phyloP scores from a whole-genome alignment of 1,284 basidiomycete genomes.

The Schizophyllum amplum region DNA sequence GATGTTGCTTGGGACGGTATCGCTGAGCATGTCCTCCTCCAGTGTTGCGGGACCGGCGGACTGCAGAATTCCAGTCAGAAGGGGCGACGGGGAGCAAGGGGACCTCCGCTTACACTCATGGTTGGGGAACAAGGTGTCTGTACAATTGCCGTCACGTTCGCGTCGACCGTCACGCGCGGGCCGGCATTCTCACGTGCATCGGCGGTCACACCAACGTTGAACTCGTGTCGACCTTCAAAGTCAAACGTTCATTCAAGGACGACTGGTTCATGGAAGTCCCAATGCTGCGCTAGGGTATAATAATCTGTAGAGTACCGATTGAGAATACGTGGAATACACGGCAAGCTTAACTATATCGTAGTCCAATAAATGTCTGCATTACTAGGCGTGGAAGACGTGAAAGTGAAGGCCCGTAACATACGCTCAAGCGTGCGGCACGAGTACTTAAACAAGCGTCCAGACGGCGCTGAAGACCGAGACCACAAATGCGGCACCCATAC shows the following conservation, averaged over 20 bases:
- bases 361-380: background rate
- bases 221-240: too few relatives aligned
- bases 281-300: too few relatives aligned
- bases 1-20: slow-evolving; percentile 76
- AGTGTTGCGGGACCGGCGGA: slow-evolving; percentile 30
- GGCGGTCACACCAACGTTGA: too few relatives aligned
- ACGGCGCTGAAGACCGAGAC: background rate
- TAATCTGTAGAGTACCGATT: too few relatives aligned
- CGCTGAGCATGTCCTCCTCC: slow-evolving; percentile 75
- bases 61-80: slow-evolving; percentile 15
- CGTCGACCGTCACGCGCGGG: background rate
- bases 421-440: too few relatives aligned
- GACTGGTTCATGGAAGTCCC: too few relatives aligned
- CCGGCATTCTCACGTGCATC: too few relatives aligned
- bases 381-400: background rate
- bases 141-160: background rate
- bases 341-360: too few relatives aligned
- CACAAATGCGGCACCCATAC: background rate
- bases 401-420: background rate
- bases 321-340: too few relatives aligned
- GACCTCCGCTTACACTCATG: slow-evolving; percentile 13
- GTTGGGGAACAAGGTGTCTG: background rate
- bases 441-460: background rate
- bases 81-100: background rate
- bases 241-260: too few relatives aligned